Conservation (phyloP, 352 stramenopile species). For the Phytophthora tentaculata region DNA sequence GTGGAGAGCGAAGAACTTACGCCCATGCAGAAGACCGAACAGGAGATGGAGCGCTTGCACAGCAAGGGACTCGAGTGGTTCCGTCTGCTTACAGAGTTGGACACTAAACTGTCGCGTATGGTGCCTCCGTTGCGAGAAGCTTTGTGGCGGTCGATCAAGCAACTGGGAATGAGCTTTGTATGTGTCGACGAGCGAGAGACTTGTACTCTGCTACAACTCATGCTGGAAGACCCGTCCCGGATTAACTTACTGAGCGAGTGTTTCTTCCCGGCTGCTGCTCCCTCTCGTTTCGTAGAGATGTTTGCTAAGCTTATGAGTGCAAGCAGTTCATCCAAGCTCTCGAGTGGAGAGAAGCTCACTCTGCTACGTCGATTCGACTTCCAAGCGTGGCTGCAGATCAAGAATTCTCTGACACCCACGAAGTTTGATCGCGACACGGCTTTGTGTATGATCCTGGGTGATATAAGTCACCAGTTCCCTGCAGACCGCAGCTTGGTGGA, state of each 20-base stretch:
- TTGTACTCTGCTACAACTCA: slow-evolving; percentile 78
- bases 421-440: slow-evolving; percentile 88
- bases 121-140: slow-evolving; percentile 85
- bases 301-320: slow-evolving; percentile 88
- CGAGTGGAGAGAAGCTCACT: slow-evolving; percentile 73
- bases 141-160: slow-evolving; percentile 84
- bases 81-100: slow-evolving; percentile 72
- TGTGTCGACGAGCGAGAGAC: slow-evolving; percentile 86
- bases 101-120: slow-evolving; percentile 83
- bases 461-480: slow-evolving; percentile 65
- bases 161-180: slow-evolving; percentile 80
- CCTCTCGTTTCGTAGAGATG: slow-evolving; percentile 85
- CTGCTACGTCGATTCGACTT: slow-evolving; percentile 84
- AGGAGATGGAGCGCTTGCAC: slow-evolving; percentile 59
- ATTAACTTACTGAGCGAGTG: slow-evolving; percentile 85
- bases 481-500: slow-evolving; percentile 46
- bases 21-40: slow-evolving; percentile 36
- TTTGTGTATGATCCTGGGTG: slow-evolving; percentile 76
- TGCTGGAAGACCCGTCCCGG: slow-evolving; percentile 84
- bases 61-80: slow-evolving; percentile 88
- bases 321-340: slow-evolving; percentile 70
- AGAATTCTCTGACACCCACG: slow-evolving; percentile 50
- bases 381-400: slow-evolving; percentile 68
- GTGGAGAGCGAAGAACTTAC: slow-evolving; percentile 9
- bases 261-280: slow-evolving; percentile 77